Conservation (phyloP, 202 grass and related monocot species). For the Carex arenaria region DNA sequence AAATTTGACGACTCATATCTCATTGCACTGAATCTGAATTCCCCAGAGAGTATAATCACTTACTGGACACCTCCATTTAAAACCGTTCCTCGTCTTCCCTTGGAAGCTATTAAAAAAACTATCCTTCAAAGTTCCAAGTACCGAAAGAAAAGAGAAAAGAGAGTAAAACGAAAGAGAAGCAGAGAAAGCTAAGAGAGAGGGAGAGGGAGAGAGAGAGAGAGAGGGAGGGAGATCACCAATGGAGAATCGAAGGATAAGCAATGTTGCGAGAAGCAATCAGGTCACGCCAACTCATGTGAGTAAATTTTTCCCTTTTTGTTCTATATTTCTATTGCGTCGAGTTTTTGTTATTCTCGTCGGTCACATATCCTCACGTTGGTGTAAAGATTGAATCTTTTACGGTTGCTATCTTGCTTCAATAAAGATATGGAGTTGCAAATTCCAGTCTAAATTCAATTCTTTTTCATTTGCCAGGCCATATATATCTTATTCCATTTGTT, state of each 20-base stretch:
- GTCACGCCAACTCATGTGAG: conserved; percentile 36
- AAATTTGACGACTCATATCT: too few relatives aligned
- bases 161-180: conserved; percentile 1
- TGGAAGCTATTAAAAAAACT: neutral
- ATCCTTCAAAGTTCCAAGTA: conserved; percentile 23
- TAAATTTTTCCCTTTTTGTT: conserved; percentile 10
- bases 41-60: neutral
- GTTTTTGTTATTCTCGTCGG: neutral
- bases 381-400: neutral
- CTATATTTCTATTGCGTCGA: neutral
- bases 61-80: neutral
- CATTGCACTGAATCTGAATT: too few relatives aligned
- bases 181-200: neutral
- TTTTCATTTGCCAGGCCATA: neutral
- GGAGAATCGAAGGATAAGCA: conserved; percentile 34
- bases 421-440: conserved; percentile 7
- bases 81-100: neutral
- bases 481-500: neutral
- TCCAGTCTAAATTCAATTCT: neutral
- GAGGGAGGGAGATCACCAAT: neutral
- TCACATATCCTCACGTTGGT: neutral
- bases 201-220: neutral
- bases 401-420: neutral
- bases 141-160: conserved; percentile 35
- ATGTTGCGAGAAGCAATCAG: conserved; percentile 28